Percentiles rank a stretch among this genome's conserved stretches.
phyloP scores from a whole-genome alignment of 75 land plant genomes.

The Selaginella tamariscina region DNA sequence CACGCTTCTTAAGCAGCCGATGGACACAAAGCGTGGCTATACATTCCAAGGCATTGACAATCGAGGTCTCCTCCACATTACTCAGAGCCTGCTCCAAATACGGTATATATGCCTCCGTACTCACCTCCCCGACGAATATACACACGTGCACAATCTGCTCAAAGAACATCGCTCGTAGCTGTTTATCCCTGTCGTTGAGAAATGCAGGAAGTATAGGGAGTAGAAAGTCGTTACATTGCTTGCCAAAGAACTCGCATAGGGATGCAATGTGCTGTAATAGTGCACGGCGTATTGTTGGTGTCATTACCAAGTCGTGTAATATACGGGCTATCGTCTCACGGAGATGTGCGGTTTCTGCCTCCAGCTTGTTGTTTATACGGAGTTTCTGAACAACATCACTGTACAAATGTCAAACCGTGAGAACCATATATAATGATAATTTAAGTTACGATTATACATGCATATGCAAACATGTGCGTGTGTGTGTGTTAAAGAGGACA shows the following conservation, averaged over 20 bases:
- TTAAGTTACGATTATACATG: too few relatives aligned
- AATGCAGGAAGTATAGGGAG: constrained; percentile 96
- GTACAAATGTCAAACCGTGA: not conserved
- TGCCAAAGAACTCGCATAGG: constrained; percentile 85
- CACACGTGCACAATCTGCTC: constrained; percentile 85
- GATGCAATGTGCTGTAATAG: constrained; percentile 64
- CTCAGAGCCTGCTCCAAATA: constrained; percentile 89
- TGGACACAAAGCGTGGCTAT: constrained; percentile 57
- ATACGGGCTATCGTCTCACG: constrained; percentile 82
- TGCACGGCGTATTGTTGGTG: constrained; percentile 86
- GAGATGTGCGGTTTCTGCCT: constrained; percentile 53
- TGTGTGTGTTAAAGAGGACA: too few relatives aligned
- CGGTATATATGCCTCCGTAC: constrained; percentile 94
- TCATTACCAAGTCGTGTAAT: constrained; percentile 96
- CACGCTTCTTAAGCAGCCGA: constrained; percentile 56
- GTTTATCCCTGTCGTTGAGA: constrained; percentile 92
- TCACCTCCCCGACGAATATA: constrained; percentile 86
- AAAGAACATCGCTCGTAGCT: constrained; percentile 77
- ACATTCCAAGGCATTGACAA: constrained; percentile 92
- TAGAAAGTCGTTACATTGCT: constrained; percentile 82
- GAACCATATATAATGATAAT: too few relatives aligned
- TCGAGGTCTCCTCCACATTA: constrained; percentile 71
- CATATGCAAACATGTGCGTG: too few relatives aligned
- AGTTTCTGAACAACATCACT: not conserved
- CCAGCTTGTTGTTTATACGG: too few relatives aligned